Evolutionary conservation across 768 basidiomycete genomes (phyloP), one percentile per base, ranked within the genome.

Genomic region (Infundibulicybe gibba): DNA sequence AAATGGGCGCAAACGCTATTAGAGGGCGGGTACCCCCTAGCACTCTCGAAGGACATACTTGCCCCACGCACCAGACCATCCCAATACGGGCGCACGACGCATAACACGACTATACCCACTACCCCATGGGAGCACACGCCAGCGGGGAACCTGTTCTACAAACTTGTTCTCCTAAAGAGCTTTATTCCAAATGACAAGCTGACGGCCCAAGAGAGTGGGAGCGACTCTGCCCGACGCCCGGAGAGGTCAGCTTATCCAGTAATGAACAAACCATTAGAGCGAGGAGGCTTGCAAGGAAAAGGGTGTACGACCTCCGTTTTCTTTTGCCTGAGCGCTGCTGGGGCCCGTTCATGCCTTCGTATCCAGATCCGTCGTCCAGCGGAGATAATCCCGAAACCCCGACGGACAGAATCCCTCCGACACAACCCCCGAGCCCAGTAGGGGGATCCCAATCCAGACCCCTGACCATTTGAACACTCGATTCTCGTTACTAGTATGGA

Each of bases 161-260:
- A 65, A 40, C 65, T 80, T 40, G 52, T 76, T 2, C 74, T 74
- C 19, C 60, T 65, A 38, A 71, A 69, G 2, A 77, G 77, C 12
- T 75, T 76, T 42, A 63, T 64, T 13, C 59, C 70, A 3, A 45
- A 61, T 41, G 48, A 38, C 35, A 38, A 10, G 35, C 3, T 6
- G 17, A 38, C 35, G n/a, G 25, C 25, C 25, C 25, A 25, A 8
- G 25, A 8, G 4, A 25, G 8, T 8, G 25, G 25, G 25, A 8
- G 25, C 25, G 25, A 8, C 25, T 25, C 25, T 25, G 4, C 25
- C 8, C 25, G 25, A 25, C 8, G 3, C 8, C 25, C 8, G 25
- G 25, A 8, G 3, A 3, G 25, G 8, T 25, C 4, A 8, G 25
- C 25, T 8, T 25, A 25, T 9, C 47, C 1, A 40, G 34, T 20